Conservation (phyloP, 2,329 filamentous ascomycete species). For the Sarocladium brachiariae region DNA sequence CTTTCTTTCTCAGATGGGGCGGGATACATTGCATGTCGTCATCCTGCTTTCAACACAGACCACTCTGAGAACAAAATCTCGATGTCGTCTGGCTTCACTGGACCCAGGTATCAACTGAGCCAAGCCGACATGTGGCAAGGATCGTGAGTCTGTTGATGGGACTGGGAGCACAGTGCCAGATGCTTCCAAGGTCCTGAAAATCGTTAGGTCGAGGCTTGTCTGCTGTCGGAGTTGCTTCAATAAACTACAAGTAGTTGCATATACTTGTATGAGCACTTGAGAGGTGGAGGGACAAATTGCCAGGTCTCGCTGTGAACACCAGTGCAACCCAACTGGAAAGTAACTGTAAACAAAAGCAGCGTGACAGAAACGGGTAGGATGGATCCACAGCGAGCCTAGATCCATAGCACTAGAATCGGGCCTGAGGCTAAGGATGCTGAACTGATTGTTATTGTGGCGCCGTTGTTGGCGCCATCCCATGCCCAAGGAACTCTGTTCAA, state of each 20-base stretch:
- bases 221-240: too few species aligned
- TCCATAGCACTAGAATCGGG: not conserved
- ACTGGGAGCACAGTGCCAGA: too few species aligned
- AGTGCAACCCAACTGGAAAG: not conserved
- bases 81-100: not conserved
- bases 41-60: not conserved
- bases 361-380: slow-evolving; percentile 5
- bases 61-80: not conserved
- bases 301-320: too few species aligned
- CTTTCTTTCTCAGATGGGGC: not conserved
- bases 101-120: not conserved
- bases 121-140: not conserved
- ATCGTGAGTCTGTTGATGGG: not conserved
- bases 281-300: too few species aligned
- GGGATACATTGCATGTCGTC: not conserved
- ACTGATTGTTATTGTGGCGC: not conserved
- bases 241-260: too few species aligned
- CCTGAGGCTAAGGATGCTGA: slow-evolving; percentile 1
- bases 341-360: not conserved
- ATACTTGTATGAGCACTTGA: too few species aligned
- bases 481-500: not conserved
- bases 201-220: too few species aligned
- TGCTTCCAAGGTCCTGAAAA: too few species aligned
- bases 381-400: not conserved
- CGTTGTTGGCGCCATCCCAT: slow-evolving; percentile 2